Conservation (phyloP, 352 stramenopile species). For the Phytophthora fragariaefolia region DNA sequence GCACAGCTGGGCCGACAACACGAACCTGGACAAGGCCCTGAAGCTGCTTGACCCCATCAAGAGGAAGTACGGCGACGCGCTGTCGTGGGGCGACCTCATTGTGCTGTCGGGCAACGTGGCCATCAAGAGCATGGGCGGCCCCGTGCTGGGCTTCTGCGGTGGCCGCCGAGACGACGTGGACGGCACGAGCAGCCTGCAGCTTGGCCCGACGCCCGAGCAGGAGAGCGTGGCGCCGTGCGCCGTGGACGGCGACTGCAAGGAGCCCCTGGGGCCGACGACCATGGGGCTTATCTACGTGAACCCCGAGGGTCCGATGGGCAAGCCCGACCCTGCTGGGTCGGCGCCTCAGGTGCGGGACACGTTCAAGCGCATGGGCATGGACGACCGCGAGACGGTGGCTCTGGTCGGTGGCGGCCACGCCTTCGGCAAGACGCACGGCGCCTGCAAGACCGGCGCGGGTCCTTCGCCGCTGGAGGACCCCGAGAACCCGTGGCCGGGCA, state of each 20-base stretch:
- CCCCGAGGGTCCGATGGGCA: constrained; percentile 62
- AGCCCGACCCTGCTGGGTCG: constrained; percentile 88
- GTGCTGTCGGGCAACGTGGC: constrained; percentile 91
- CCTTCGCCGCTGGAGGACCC: constrained; percentile 52
- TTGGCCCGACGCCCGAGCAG: constrained; percentile 50
- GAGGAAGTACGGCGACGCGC: constrained; percentile 58
- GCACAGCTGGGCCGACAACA: constrained; percentile 53
- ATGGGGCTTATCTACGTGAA: constrained; percentile 81
- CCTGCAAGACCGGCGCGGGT: constrained; percentile 54
- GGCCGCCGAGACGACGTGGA: constrained; percentile 85
- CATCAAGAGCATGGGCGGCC: constrained; percentile 93
- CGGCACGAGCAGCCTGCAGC: constrained; percentile 60
- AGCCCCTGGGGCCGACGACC: constrained; percentile 60
- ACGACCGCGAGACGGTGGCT: constrained; percentile 94
- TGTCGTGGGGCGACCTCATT: constrained; percentile 95
- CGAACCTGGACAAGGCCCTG: constrained; percentile 70
- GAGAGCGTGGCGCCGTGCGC: constrained; percentile 51
- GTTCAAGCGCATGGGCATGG: constrained; percentile 94
- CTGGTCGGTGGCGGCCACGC: constrained; percentile 92
- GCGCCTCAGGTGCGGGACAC: constrained; percentile 92
- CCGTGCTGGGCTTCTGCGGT: constrained; percentile 90
- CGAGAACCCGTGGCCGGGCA: constrained; percentile 60
- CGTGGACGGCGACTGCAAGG: constrained; percentile 55
- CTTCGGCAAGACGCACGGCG: constrained; percentile 92
- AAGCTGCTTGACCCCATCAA: constrained; percentile 65